Base-by-base conservation (phyloP, 2,329 filamentous ascomycete genomes). In the Paramyrothecium roridum region DNA sequence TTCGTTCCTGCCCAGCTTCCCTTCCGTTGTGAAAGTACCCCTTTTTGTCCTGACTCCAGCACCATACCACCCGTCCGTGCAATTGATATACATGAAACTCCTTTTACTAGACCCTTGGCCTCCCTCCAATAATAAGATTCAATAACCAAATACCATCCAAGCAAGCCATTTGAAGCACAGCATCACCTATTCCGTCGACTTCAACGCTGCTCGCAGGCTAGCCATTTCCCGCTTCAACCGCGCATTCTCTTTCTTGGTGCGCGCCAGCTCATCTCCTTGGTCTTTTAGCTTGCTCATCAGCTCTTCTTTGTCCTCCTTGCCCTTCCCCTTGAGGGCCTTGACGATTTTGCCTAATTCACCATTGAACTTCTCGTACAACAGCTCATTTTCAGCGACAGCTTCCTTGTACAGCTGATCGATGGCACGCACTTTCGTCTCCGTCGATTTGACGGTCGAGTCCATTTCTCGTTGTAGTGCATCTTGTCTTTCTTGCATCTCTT, bases 321-420 rank as follows among this genome's bases (percentile, higher is more conserved):
- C 84, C 61, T 87, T 88, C 57, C 83, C 83, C 69, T 85, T 85
- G 50, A 95, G 80, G 45, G 88, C 90, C 69, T 85, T 88, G 47
- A 92, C 80, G 57, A 97, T 90, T 76, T 89, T 91, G 63, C 85
- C 88, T 50, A 98, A 76, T 73, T 97, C 93, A n/a, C 86, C 84
- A 65, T 97, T 96, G 77, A 97, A 96, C 57, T 87, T 88, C 61
- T 93, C 89, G 71, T 97, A 97, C 54, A 98, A 79, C 30, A 93
- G 83, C 73, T 97, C 93, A 64, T 97, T 98, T 76, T 98, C 93
- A 0, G 91, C 90, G 63, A 87, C 91, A 17, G 87, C 84, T 67
- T 96, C 91, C 61, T 91, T 89, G 75, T 96, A 96, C 52, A 96
- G 77, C 72, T 96, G 90, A 68, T 97, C 93, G 53, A 97, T 84